Evolutionary conservation across 108 stramenopile species (phyloP).

Genomic region (Skeletonema potamos): DNA sequence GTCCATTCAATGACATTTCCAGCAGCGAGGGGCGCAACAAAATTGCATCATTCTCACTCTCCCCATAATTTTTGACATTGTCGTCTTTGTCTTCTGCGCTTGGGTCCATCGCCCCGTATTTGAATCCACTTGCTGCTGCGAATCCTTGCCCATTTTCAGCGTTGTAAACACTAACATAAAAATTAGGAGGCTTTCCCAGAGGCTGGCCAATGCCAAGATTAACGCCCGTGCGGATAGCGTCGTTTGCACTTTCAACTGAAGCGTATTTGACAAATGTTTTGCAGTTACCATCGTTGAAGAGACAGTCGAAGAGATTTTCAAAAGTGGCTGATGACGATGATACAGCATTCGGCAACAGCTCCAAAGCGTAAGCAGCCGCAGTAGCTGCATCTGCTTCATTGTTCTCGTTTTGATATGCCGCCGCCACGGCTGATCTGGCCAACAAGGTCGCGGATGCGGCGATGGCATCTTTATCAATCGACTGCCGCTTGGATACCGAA

Average conservation of each 20-base stretch:
- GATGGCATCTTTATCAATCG: slow-evolving; percentile 71
- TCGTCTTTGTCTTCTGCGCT: slow-evolving; percentile 53
- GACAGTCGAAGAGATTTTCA: slow-evolving; percentile 55
- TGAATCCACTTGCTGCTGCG: slow-evolving; percentile 62
- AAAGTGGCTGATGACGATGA: slow-evolving; percentile 56
- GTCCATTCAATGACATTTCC: slow-evolving; percentile 63
- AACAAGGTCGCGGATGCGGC: slow-evolving; percentile 81
- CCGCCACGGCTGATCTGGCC: slow-evolving; percentile 79
- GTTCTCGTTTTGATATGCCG: slow-evolving; percentile 65
- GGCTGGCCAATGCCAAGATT: slow-evolving; percentile 51
- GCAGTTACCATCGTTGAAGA: slow-evolving; percentile 72
- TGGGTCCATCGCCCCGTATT: slow-evolving; percentile 51
- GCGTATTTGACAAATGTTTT: slow-evolving; percentile 60
- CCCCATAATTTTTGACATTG: slow-evolving; percentile 56
- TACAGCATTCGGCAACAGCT: slow-evolving; percentile 58
- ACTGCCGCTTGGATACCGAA: slow-evolving; percentile 30
- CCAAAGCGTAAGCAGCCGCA: slow-evolving; percentile 57
- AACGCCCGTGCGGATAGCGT: slow-evolving; percentile 52
- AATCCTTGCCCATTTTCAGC: slow-evolving; percentile 73
- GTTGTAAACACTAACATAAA: slow-evolving; percentile 75
- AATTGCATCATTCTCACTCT: slow-evolving; percentile 55
- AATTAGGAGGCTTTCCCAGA: slow-evolving; percentile 71
- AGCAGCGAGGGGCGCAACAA: slow-evolving; percentile 63
- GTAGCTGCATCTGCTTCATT: slow-evolving; percentile 68
- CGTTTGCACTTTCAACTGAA: slow-evolving; percentile 58